Percentiles rank a stretch among this genome's conserved stretches.
phyloP scores from a whole-genome alignment of 164 flowering plant species.

The Annona cherimola region DNA sequence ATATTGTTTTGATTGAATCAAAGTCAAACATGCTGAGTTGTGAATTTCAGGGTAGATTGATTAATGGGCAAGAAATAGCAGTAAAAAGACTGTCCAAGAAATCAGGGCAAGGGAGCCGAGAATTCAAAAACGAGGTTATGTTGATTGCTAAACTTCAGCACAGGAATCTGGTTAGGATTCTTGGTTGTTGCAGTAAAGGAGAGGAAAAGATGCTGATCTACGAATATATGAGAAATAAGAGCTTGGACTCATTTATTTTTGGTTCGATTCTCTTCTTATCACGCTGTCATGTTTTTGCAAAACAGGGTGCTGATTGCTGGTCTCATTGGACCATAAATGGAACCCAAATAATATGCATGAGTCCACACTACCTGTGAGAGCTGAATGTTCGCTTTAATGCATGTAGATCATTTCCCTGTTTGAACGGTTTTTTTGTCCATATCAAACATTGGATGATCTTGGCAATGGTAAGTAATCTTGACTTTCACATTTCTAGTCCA shows the following conservation, averaged over 20 bases:
- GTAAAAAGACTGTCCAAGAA: slow-evolving; percentile 12
- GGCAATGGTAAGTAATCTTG: background rate
- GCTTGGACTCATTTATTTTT: slow-evolving; percentile 6
- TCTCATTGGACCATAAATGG: slow-evolving; percentile 23
- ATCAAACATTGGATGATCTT: background rate
- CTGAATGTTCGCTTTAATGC: background rate
- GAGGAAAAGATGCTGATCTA: slow-evolving; percentile 8
- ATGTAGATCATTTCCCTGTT: background rate
- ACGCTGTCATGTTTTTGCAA: slow-evolving; percentile 23
- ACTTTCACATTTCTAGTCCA: background rate
- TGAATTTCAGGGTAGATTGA: slow-evolving; percentile 7
- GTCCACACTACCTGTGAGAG: background rate
- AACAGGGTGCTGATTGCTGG: slow-evolving; percentile 21
- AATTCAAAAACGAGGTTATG: slow-evolving; percentile 33
- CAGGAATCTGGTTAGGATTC: slow-evolving; percentile 10
- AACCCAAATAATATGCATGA: slow-evolving; percentile 25
- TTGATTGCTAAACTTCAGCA: slow-evolving; percentile 15
- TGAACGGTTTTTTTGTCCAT: background rate
- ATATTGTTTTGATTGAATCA: no score
- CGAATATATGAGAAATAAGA: slow-evolving; percentile 26
- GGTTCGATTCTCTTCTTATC: background rate
- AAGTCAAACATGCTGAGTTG: no score
- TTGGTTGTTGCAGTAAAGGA: slow-evolving; percentile 7
- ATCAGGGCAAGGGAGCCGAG: slow-evolving; percentile 25
- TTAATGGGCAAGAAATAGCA: slow-evolving; percentile 6